These are phyloP conservation scores for Symbiotaphrina buchneri DNA, from an alignment of 495 filamentous ascomycete species.

Conservation along the genomic window DNA sequence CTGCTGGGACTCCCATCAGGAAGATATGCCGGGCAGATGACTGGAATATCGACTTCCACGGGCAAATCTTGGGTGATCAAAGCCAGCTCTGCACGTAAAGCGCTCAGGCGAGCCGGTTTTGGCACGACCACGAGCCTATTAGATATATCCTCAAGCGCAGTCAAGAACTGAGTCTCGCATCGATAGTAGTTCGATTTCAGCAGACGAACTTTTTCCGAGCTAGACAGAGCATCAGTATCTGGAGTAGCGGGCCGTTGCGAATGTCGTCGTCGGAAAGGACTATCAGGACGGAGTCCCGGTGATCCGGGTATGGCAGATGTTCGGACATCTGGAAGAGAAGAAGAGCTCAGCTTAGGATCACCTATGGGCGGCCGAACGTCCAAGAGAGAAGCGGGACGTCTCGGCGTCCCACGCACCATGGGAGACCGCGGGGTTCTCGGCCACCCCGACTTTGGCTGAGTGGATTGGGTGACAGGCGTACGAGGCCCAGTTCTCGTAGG, in stretches of 20 bases:
- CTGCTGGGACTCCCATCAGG: conserved; percentile 36
- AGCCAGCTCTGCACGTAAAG: conserved; percentile 50
- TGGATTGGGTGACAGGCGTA: conserved; percentile 5
- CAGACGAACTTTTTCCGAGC: conserved; percentile 32
- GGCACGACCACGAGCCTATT: conserved; percentile 51
- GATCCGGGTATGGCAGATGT: conserved; percentile 23
- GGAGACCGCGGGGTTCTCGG: not conserved
- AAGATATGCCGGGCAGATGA: conserved; percentile 46
- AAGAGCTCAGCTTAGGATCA: conserved; percentile 32
- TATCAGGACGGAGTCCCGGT: conserved; percentile 13
- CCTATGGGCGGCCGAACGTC: conserved; percentile 4
- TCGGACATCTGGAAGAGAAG: conserved; percentile 38
- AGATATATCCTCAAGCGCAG: conserved; percentile 53
- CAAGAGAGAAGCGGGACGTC: too few relatives aligned
- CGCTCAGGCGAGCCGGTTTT: conserved; percentile 52
- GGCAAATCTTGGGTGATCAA: conserved; percentile 51
- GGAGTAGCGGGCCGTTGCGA: conserved; percentile 26
- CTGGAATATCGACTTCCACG: conserved; percentile 53
- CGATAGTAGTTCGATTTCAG: conserved; percentile 54
- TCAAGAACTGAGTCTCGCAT: conserved; percentile 46
- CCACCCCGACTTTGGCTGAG: not conserved
- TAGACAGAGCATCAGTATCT: conserved; percentile 27
- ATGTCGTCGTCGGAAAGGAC: conserved; percentile 15
- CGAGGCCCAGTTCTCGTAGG: conserved; percentile 7
- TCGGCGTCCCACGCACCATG: not conserved